Base-by-base conservation (phyloP, 495 filamentous ascomycete species). In the Astrothelium subdiscretum region DNA sequence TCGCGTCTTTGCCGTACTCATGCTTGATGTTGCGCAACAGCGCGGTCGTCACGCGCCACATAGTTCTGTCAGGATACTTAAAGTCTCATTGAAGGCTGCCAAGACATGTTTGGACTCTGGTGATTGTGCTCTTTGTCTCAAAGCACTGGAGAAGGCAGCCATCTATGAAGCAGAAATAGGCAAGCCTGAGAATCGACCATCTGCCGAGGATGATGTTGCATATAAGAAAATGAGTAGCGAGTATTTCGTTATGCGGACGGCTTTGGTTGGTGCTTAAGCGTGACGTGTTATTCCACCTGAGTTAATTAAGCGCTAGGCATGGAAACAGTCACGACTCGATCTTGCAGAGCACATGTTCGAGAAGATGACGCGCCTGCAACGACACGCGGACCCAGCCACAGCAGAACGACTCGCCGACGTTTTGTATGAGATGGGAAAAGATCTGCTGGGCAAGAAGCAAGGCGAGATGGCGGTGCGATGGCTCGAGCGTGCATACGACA, bases 281-380 rank as follows among this genome's bases (percentile, higher is more conserved):
- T 24, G 24, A 32, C 22, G 27, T 35, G 11, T 3, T 15, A 32
- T 31, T 64, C 1, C 59, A 32, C 32, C 57, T 52, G 18, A 18
- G 3, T n/a, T 48, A 20, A 48, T 20, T 64, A 43, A 64, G 27
- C 58, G 31, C 1, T 65, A 95, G 87, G 81, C 87, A 31, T 92
- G 85, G 87, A 78, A 80, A 54, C 84, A 89, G 68, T 78, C 80
- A 48, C 80, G 86, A 32, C 74, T 85, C 31, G 86, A 92, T 62
- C 78, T 95, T 32, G 88, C 90, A 11, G 88, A 94, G 59, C 83
- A 88, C 70, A 80, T 92, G 76, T 91, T 86, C 72, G 75, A 75
- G 18, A 87, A 88, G 32, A 31, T 66, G 70, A 79, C 8, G 73
- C 77, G 29, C 63, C 69, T 10, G 69, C 76, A 11, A 69, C 70